Evolutionary conservation across 305 asterid species (phyloP).

Genomic region (Fraxinus xanthoxyloides): DNA sequence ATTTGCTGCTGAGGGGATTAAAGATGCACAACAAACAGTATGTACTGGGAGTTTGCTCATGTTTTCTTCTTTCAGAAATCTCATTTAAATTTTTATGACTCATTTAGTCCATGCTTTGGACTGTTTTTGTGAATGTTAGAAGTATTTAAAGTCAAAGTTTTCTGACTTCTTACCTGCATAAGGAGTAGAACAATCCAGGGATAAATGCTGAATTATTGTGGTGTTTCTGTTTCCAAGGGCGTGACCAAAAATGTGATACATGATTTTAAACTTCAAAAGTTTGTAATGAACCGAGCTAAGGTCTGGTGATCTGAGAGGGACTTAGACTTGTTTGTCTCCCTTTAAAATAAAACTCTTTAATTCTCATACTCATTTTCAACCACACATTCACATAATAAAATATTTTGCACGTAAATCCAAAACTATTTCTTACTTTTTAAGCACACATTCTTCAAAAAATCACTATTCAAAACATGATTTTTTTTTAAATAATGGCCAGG

Average conservation of each 20-base stretch:
- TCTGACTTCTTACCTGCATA: slow-evolving; percentile 1
- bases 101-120: not conserved
- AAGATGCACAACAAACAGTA: slow-evolving; percentile 99
- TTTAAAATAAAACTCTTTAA: not conserved
- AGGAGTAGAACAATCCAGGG: slow-evolving; percentile 4
- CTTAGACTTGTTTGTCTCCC: not conserved
- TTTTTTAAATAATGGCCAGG: not conserved
- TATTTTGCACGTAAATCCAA: not conserved
- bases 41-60: slow-evolving; percentile 33
- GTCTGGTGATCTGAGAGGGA: slow-evolving; percentile 12
- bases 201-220: slow-evolving; percentile 2
- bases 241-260: slow-evolving; percentile 1
- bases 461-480: not conserved
- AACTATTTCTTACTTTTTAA: not conserved
- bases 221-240: not conserved
- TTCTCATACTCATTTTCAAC: not conserved
- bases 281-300: not conserved
- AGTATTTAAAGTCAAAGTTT: not conserved
- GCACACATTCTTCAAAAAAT: not conserved
- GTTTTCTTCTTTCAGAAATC: slow-evolving; percentile 20
- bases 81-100: not conserved
- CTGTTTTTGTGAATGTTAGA: not conserved
- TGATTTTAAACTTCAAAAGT: slow-evolving; percentile 8
- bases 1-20: slow-evolving; percentile 92
- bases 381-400: not conserved